Conservation (phyloP, 352 stramenopile genomes). For the Phytophthora lateralis region DNA sequence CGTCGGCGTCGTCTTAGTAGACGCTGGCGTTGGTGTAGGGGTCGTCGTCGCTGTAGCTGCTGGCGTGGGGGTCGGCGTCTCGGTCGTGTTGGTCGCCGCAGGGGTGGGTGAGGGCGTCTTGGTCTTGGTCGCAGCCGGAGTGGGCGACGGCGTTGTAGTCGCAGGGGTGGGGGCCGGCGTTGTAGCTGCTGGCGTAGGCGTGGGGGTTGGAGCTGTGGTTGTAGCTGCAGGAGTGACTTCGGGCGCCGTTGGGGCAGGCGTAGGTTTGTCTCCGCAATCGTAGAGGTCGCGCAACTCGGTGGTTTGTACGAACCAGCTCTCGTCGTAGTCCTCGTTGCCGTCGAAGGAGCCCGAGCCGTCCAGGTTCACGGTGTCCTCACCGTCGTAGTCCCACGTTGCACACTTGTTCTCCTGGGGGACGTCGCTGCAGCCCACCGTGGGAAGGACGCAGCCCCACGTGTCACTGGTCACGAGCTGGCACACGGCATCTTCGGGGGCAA, state of each 20-base stretch:
- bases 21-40: slow-evolving; percentile 22
- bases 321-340: slow-evolving; percentile 36
- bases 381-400: slow-evolving; percentile 37
- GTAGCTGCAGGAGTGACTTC: slow-evolving; percentile 25
- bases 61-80: slow-evolving; percentile 12
- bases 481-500: slow-evolving; percentile 45
- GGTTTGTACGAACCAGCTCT: slow-evolving; percentile 47
- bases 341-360: slow-evolving; percentile 31
- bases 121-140: slow-evolving; percentile 11
- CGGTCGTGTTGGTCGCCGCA: slow-evolving; percentile 17
- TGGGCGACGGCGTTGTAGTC: slow-evolving; percentile 16
- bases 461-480: slow-evolving; percentile 39
- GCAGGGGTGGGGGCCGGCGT: slow-evolving; percentile 8
- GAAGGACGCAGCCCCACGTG: slow-evolving; percentile 54
- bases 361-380: slow-evolving; percentile 30
- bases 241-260: slow-evolving; percentile 33
- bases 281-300: slow-evolving; percentile 36
- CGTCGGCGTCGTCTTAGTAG: slow-evolving; percentile 22
- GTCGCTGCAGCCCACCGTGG: slow-evolving; percentile 36
- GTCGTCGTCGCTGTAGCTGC: slow-evolving; percentile 31
- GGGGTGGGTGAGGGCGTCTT: slow-evolving; percentile 13
- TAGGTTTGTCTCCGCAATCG: slow-evolving; percentile 36
- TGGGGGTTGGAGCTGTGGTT: slow-evolving; percentile 23
- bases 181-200: slow-evolving; percentile 8
- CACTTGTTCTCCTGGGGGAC: slow-evolving; percentile 25